Evolutionary conservation across 768 basidiomycete genomes (phyloP).

Genomic region (Chalciporus piperatus): DNA sequence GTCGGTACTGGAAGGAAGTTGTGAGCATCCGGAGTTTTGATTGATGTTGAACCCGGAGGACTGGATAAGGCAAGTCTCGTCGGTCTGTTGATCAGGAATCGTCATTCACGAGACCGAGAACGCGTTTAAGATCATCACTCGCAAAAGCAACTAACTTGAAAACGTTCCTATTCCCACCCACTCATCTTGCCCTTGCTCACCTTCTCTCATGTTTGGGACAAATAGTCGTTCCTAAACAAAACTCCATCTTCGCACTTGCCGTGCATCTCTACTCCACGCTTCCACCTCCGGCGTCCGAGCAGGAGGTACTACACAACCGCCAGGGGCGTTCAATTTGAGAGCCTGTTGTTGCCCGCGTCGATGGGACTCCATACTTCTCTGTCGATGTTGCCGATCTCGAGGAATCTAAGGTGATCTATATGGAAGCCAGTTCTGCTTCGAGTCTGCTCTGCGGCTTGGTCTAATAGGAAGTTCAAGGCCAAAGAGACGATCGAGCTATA

Average conservation of each 20-base stretch:
- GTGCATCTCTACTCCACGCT: constrained; percentile 68
- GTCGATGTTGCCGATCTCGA: constrained; percentile 65
- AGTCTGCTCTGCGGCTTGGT: constrained; percentile 77
- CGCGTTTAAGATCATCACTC: constrained; percentile 79
- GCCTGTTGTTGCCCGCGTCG: constrained; percentile 51
- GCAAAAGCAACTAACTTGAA: constrained; percentile 58
- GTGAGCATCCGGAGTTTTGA: no score
- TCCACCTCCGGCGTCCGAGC: constrained; percentile 30
- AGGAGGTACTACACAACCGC: not conserved
- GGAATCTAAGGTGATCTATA: constrained; percentile 55
- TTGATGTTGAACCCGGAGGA: no score
- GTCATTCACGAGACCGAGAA: constrained; percentile 89
- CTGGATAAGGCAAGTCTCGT: no score
- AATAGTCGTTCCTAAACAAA: constrained; percentile 74
- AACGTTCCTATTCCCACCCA: constrained; percentile 46
- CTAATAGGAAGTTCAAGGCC: constrained; percentile 81
- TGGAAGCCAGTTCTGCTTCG: constrained; percentile 85
- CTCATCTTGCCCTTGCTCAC: not conserved
- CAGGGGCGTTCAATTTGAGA: constrained; percentile 44
- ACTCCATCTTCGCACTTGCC: constrained; percentile 70
- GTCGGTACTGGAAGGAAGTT: no score
- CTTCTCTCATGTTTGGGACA: not conserved
- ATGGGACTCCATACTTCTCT: constrained; percentile 85
- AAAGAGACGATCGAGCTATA: constrained; percentile 79
- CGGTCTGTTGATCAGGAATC: constrained; percentile 73